Base-by-base conservation (phyloP, 768 basidiomycete genomes). In the Pisolithus microcarpus region DNA sequence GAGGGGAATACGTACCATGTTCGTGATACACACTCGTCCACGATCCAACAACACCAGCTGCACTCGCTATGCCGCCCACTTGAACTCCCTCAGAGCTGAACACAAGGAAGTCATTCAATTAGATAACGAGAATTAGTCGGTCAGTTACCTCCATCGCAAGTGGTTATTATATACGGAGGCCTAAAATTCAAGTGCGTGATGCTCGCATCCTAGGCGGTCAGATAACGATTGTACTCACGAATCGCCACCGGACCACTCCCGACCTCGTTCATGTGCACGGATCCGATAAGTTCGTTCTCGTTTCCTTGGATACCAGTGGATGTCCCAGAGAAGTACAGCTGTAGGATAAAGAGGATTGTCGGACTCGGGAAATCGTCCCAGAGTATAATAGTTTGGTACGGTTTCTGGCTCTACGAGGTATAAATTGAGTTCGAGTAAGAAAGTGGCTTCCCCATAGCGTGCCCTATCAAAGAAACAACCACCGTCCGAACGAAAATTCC, bases 21-120 rank as follows among this genome's bases (percentile, higher is more conserved):
- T 78, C 79, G 54, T 86, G 85, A 51, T 69, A 61, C 5, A 75
- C 77, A 1, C 82, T 80, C 5, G 80, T 79, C 86, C 86, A 90
- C 7, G 76, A 71, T 5, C 87, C 85, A 26, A 81, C 73, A 21
- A 87, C 70, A 6, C 87, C 87, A 40, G 74, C 74, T 10, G 81
- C 81, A 61, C 84, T 86, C 26, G 75, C 80, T 16, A 81, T 70
- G 23, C 75, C 75, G 8, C 86, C 85, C 21, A 88, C 61, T 61
- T 87, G 85, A 3, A 82, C 71, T 21, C 81, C 84, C 63, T 80
- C 80, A 15, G 82, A 84, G 55, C 84, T 87, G 55, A 39, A 60
- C 43, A 51, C 21, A 40, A 24, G 26, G 34, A 38, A 23, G 19
- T 26, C 38, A 39, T n/a, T 48, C 24, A 36, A 11, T 1, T 15